These are phyloP conservation scores for Neopestalotiopsis sp. DNA, from an alignment of 2,329 filamentous ascomycete species.

Conservation along the genomic window DNA sequence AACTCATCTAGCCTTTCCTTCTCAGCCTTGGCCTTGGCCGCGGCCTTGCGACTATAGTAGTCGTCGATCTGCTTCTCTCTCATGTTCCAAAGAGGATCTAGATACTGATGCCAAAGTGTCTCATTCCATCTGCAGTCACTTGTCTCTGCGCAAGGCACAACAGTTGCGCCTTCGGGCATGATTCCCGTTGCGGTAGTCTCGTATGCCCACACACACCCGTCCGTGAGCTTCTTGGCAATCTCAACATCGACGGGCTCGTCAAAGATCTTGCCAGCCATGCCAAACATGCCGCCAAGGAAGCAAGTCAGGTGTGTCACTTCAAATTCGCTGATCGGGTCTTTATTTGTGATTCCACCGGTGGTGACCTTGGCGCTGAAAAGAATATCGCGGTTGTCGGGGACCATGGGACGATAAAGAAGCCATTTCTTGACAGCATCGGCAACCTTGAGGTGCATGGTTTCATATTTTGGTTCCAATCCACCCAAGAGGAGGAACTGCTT, in stretches of 20 bases:
- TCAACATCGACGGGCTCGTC: conserved; percentile 64
- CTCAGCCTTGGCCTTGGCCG: conserved; percentile 37
- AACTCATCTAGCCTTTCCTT: conserved; percentile 22
- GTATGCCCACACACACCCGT: conserved; percentile 75
- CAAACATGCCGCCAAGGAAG: conserved; percentile 75
- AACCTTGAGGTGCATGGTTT: conserved; percentile 72
- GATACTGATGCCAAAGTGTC: conserved; percentile 52
- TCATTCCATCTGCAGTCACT: conserved; percentile 60
- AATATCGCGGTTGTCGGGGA: conserved; percentile 70
- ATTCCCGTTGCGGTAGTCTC: conserved; percentile 63
- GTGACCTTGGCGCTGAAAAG: conserved; percentile 72
- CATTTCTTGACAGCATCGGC: conserved; percentile 73
- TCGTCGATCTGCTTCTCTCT: conserved; percentile 49
- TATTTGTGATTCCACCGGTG: conserved; percentile 48
- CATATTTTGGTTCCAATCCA: conserved; percentile 75
- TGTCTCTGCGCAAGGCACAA: conserved; percentile 54
- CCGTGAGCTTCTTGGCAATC: conserved; percentile 66
- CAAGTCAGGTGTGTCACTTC: conserved; percentile 70
- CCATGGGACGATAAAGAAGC: conserved; percentile 80
- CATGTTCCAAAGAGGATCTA: conserved; percentile 52
- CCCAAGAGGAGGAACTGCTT: conserved; percentile 80
- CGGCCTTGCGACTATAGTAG: conserved; percentile 46
- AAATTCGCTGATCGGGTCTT: conserved; percentile 55
- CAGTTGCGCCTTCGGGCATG: conserved; percentile 64
- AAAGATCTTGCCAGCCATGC: conserved; percentile 68